These are phyloP conservation scores for Elongisporangium undulatum DNA, from an alignment of 352 stramenopile species.

Conservation along the genomic window DNA sequence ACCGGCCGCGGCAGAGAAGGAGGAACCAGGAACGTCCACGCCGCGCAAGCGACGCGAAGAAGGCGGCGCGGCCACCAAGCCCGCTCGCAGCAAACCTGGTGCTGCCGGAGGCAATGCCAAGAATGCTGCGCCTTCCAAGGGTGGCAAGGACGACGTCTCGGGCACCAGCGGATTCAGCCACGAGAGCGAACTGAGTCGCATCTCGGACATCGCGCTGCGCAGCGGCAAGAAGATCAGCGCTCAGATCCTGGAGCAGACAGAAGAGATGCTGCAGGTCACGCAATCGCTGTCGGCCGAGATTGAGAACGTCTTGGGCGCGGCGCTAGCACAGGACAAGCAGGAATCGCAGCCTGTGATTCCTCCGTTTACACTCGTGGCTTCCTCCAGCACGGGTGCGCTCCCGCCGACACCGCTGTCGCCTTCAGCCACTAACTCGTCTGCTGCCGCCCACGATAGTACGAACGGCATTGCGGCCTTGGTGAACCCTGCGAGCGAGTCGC, in stretches of 20 bases:
- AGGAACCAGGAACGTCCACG: slow-evolving; percentile 13
- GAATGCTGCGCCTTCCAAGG: slow-evolving; percentile 1
- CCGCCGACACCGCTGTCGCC: slow-evolving; percentile 19
- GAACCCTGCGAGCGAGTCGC: slow-evolving; percentile 9
- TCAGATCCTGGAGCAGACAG: slow-evolving; percentile 69
- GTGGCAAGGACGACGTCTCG: slow-evolving; percentile 9
- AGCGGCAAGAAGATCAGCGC: slow-evolving; percentile 68
- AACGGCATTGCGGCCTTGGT: slow-evolving; percentile 8
- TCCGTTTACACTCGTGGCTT: slow-evolving; percentile 39
- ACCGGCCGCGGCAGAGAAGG: slow-evolving; percentile 25
- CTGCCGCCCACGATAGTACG: slow-evolving; percentile 26
- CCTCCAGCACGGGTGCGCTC: slow-evolving; percentile 12
- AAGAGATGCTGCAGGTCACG: slow-evolving; percentile 69
- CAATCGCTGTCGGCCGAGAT: slow-evolving; percentile 47
- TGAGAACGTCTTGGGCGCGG: slow-evolving; percentile 27
- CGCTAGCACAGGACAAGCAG: slow-evolving; percentile 10
- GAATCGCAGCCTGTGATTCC: slow-evolving; percentile 18
- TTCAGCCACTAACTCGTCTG: slow-evolving; percentile 24
- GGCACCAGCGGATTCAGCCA: slow-evolving; percentile 7
- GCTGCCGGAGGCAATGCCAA: slow-evolving; percentile 2
- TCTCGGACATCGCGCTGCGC: slow-evolving; percentile 69
- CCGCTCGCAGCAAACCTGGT: slow-evolving; percentile 14
- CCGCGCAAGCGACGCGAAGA: slow-evolving; percentile 30
- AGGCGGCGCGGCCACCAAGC: slow-evolving; percentile 21
- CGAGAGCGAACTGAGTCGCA: slow-evolving; percentile 50